Evolutionary conservation across 78 protist species (phyloP).

Genomic region (Speleostelium caveatum): DNA sequence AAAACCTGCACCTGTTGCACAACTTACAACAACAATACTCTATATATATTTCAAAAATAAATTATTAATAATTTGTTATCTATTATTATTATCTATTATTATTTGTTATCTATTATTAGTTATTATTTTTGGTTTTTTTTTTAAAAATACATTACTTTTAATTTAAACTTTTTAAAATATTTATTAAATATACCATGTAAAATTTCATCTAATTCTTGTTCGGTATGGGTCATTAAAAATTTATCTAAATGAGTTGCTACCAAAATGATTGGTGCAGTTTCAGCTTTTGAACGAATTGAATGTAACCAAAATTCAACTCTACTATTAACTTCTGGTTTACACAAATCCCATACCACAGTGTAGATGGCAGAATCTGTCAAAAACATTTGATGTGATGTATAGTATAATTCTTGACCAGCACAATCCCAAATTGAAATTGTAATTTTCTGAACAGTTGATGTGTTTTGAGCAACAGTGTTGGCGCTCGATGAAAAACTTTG

Average conservation of each 20-base stretch:
- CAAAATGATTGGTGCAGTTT: constrained; percentile 59
- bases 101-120: neutral
- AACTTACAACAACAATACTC: constrained; percentile 50
- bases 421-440: constrained; percentile 79
- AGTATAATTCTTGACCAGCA: constrained; percentile 79
- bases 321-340: constrained; percentile 74
- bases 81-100: neutral
- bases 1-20: constrained; percentile 42
- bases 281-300: constrained; percentile 54
- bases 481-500: neutral
- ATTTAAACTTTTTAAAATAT: constrained; percentile 51
- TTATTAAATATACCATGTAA: constrained; percentile 28
- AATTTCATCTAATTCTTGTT: constrained; percentile 50
- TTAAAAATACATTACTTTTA: no score
- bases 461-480: neutral
- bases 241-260: constrained; percentile 80
- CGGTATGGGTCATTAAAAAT: constrained; percentile 40
- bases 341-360: constrained; percentile 76
- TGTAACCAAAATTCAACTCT: constrained; percentile 79
- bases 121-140: no score
- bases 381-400: constrained; percentile 80
- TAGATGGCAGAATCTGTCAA: constrained; percentile 61
- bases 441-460: constrained; percentile 18
- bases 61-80: neutral
- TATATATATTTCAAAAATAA: no score